Evolutionary conservation across 768 basidiomycete genomes (phyloP).

Genomic region (Pleurotus citrinopileatus): DNA sequence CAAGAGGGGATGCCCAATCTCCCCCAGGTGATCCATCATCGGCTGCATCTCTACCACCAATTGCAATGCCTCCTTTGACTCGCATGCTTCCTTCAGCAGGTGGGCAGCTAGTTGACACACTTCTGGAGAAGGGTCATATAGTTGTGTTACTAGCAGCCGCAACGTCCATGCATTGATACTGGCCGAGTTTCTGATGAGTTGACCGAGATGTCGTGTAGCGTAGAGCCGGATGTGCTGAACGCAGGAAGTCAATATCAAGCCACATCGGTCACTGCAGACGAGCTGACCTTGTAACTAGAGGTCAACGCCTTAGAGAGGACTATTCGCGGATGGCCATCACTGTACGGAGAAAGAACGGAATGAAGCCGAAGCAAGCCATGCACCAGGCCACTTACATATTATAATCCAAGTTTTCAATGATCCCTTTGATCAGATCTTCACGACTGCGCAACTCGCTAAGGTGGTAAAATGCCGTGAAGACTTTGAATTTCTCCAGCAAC

Average conservation of each 20-base stretch:
- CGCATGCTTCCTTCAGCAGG: slow-evolving; percentile 87
- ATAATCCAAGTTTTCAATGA: slow-evolving; percentile 92
- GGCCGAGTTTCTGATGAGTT: slow-evolving; percentile 64
- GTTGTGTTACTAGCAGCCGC: slow-evolving; percentile 87
- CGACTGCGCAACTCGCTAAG: slow-evolving; percentile 86
- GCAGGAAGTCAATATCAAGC: not conserved
- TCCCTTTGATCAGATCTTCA: slow-evolving; percentile 88
- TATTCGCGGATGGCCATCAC: slow-evolving; percentile 93
- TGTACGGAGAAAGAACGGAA: slow-evolving; percentile 28
- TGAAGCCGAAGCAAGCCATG: not conserved
- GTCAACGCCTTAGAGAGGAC: slow-evolving; percentile 93
- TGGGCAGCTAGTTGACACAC: slow-evolving; percentile 90
- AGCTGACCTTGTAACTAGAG: slow-evolving; percentile 78
- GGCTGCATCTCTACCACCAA: slow-evolving; percentile 94
- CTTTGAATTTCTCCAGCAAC: slow-evolving; percentile 84
- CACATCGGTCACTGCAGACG: not conserved
- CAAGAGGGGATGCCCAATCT: slow-evolving; percentile 84
- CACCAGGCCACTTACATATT: slow-evolving; percentile 59
- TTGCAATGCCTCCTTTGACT: slow-evolving; percentile 78
- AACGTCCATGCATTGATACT: slow-evolving; percentile 85
- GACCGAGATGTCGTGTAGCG: slow-evolving; percentile 84
- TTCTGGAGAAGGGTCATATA: slow-evolving; percentile 90
- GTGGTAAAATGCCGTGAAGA: slow-evolving; percentile 96
- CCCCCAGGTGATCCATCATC: slow-evolving; percentile 92
- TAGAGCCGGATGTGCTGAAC: slow-evolving; percentile 80